Evolutionary conservation across 805 yeast genomes (phyloP), one percentile per base, ranked within the genome.

Genomic region (Candida yuanshanica): DNA sequence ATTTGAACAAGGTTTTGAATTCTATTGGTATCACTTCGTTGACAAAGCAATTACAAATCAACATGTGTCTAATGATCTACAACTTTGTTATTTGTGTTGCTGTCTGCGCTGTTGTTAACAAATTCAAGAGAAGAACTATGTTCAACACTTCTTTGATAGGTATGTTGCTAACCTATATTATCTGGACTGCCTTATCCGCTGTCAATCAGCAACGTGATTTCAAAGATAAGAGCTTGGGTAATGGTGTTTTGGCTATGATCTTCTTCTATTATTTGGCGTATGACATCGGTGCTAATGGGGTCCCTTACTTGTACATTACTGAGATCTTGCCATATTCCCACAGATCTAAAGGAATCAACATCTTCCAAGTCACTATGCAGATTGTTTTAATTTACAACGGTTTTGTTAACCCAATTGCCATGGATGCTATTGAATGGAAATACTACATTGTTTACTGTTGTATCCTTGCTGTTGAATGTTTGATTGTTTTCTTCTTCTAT

Each of bases 1-100:
- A 74, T 56, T 60, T 74, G 48, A 64, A 64, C 46, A 63, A 66
- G 47, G 81, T 77, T 9, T 65, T 77, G 51, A 56, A 61, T 43
- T 69, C 77, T 18, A 74, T 76, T 52, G 81, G 81, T 43, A 73
- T 75, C 50, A 72, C 74, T 35, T 60, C 54, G 10, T 55, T 63
- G n/a, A 56, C 57, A 32, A 53, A 61, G 39, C 75, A 75, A 53
- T 64, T 74, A 37, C 50, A 64, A 39, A 66, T 75, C 50, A 75
- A 75, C 53, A 75, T 73, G 41, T 65, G 71, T 43, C 63, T 74
- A 45, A 68, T 65, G 68, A 55, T 69, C 39, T 72, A 64, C 55
- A 72, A 72, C 59, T 64, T 66, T 38, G 56, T 55, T 23, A 44
- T 56, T 32, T 60, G 62, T 10, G 24, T 52, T 20, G 41, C 50